Evolutionary conservation across 345 rosid genomes (phyloP).

Genomic region (Murraya paniculata): DNA sequence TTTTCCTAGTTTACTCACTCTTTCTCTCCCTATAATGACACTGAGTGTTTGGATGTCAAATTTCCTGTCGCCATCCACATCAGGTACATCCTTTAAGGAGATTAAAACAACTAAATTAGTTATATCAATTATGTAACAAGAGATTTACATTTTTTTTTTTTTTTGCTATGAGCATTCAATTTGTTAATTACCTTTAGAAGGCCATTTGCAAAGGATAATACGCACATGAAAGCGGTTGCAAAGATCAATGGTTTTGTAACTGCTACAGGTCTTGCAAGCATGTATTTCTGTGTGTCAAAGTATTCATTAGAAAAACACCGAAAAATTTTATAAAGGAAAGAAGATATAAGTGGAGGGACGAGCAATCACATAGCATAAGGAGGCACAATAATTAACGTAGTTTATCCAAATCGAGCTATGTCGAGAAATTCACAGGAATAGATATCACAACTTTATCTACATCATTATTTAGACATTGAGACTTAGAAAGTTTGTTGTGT

Average conservation of each 20-base stretch:
- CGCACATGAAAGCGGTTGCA: constrained; percentile 33
- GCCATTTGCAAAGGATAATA: constrained; percentile 35
- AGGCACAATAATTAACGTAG: too few relatives aligned
- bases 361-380: too few relatives aligned
- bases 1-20: constrained; percentile 11
- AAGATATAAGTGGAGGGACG: too few relatives aligned
- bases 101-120: not conserved
- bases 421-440: too few relatives aligned
- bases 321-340: not conserved
- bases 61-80: constrained; percentile 32
- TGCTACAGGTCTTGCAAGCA: constrained; percentile 29
- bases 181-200: constrained; percentile 28
- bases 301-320: too few relatives aligned
- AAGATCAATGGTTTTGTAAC: constrained; percentile 27
- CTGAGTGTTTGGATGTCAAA: constrained; percentile 29
- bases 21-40: constrained; percentile 26
- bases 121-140: too few relatives aligned
- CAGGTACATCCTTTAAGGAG: constrained; percentile 34
- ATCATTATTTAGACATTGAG: too few relatives aligned
- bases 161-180: too few relatives aligned
- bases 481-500: too few relatives aligned
- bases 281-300: constrained; percentile 25
- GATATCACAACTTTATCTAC: too few relatives aligned
- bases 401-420: too few relatives aligned
- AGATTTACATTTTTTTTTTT: not conserved